Conservation (phyloP, 2,329 filamentous ascomycete genomes). For the Lachnellula suecica region DNA sequence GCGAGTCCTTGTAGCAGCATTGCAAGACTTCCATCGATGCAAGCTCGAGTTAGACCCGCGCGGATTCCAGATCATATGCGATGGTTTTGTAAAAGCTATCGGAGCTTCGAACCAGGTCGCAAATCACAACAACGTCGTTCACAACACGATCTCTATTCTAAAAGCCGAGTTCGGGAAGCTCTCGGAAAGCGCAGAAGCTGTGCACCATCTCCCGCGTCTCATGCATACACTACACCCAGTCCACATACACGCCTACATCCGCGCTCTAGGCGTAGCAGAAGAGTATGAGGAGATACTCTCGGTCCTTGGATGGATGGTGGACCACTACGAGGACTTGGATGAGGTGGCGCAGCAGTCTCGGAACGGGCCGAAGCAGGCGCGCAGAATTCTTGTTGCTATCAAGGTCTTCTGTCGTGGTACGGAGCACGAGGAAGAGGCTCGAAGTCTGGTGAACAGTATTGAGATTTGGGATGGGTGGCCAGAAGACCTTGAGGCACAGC, state of each 20-base stretch:
- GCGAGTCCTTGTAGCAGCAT: constrained; percentile 17
- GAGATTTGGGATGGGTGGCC: constrained; percentile 31
- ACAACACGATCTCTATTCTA: constrained; percentile 29
- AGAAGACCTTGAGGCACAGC: constrained; percentile 18
- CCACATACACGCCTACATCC: constrained; percentile 59
- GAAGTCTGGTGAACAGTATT: constrained; percentile 21
- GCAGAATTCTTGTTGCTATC: constrained; percentile 23
- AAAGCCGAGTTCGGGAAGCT: constrained; percentile 32
- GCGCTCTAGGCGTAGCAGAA: constrained; percentile 59
- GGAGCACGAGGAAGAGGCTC: constrained; percentile 14
- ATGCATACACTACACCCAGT: constrained; percentile 45
- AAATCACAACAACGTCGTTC: not conserved
- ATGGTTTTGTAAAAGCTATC: constrained; percentile 26
- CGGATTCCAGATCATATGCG: constrained; percentile 28
- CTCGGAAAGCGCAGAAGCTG: constrained; percentile 9
- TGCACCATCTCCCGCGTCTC: constrained; percentile 30
- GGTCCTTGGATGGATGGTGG: constrained; percentile 58
- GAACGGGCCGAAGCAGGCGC: constrained; percentile 20
- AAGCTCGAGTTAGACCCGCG: constrained; percentile 29
- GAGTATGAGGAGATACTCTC: constrained; percentile 58
- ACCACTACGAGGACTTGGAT: constrained; percentile 40
- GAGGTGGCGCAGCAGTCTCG: constrained; percentile 11
- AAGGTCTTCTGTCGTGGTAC: constrained; percentile 18
- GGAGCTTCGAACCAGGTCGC: constrained; percentile 14
- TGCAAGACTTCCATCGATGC: constrained; percentile 25